phyloP scores from a whole-genome alignment of 805 yeast genomes.

The Candida boleticola region DNA sequence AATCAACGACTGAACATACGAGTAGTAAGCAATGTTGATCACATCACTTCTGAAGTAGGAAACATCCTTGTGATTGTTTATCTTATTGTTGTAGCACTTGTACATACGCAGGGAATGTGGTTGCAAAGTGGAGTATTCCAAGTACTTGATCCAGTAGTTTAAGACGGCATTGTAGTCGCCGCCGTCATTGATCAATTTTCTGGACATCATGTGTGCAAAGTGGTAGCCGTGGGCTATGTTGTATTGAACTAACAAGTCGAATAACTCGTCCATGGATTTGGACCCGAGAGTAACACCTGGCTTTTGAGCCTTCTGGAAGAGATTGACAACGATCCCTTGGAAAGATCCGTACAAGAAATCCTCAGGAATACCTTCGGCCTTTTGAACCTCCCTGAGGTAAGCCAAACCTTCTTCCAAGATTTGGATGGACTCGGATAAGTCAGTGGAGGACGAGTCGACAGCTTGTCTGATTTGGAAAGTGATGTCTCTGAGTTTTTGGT shows the following conservation, averaged over 20 bases:
- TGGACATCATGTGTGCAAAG: conserved; percentile 21
- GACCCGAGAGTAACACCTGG: conserved; percentile 11
- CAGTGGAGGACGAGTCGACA: conserved; percentile 14
- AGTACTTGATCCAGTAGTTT: conserved; percentile 30
- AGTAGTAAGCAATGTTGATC: conserved; percentile 30
- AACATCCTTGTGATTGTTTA: conserved; percentile 5
- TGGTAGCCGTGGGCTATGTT: conserved; percentile 34
- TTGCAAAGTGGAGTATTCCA: conserved; percentile 22
- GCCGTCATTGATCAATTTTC: conserved; percentile 7
- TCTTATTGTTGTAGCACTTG: neutral
- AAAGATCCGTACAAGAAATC: conserved; percentile 23
- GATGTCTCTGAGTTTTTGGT: conserved; percentile 34
- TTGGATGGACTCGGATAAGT: conserved; percentile 29
- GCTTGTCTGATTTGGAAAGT: conserved; percentile 28
- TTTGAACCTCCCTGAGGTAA: conserved; percentile 37
- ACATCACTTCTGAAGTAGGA: conserved; percentile 14
- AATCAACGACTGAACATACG: conserved; percentile 30
- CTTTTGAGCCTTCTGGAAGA: conserved; percentile 19
- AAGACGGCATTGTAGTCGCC: conserved; percentile 23
- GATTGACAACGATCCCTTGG: conserved; percentile 23
- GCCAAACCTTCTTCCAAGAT: conserved; percentile 41
- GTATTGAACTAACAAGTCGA: conserved; percentile 27
- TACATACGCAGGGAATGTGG: neutral
- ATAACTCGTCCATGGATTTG: conserved; percentile 16
- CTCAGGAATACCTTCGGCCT: conserved; percentile 27